phyloP scores from a whole-genome alignment of 1,284 basidiomycete species.

The Leccinum subrobustum region DNA sequence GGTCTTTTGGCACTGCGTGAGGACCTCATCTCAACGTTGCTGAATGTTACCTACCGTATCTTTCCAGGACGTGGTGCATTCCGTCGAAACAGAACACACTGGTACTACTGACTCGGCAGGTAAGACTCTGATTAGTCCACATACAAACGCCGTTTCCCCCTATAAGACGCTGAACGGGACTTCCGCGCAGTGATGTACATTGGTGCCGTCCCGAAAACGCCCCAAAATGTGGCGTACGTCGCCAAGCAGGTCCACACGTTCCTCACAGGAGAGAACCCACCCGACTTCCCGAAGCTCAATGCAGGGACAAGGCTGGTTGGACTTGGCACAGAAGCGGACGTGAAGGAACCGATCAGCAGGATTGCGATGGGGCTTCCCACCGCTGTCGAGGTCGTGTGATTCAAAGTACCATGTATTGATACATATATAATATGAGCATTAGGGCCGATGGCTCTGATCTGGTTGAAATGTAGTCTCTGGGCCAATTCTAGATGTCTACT shows the following conservation, averaged over 20 bases:
- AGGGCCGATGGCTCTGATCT: no score
- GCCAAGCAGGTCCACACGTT: slow-evolving; percentile 62
- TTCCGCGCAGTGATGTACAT: slow-evolving; percentile 70
- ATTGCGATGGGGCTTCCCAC: slow-evolving; percentile 32
- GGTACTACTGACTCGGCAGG: slow-evolving; percentile 73
- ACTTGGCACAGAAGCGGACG: slow-evolving; percentile 23
- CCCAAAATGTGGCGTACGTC: slow-evolving; percentile 61
- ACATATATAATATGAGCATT: background rate
- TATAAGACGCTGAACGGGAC: background rate
- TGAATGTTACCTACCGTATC: background rate
- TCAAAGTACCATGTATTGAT: background rate
- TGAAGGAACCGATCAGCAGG: slow-evolving; percentile 24
- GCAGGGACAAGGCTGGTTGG: slow-evolving; percentile 18
- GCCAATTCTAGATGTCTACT: no score
- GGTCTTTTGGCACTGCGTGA: slow-evolving; percentile 83
- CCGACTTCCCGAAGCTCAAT: slow-evolving; percentile 68
- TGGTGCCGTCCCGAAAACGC: slow-evolving; percentile 74
- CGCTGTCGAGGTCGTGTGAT: slow-evolving; percentile 19
- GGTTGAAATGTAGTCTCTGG: no score
- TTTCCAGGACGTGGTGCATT: slow-evolving; percentile 69
- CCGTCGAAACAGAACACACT: slow-evolving; percentile 72
- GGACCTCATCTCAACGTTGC: slow-evolving; percentile 4
- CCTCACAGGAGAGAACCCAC: slow-evolving; percentile 57
- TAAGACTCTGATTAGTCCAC: slow-evolving; percentile 22
- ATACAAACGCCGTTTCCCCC: background rate